Conservation (phyloP, 1,284 basidiomycete species). For the Heterobasidion irregulare region DNA sequence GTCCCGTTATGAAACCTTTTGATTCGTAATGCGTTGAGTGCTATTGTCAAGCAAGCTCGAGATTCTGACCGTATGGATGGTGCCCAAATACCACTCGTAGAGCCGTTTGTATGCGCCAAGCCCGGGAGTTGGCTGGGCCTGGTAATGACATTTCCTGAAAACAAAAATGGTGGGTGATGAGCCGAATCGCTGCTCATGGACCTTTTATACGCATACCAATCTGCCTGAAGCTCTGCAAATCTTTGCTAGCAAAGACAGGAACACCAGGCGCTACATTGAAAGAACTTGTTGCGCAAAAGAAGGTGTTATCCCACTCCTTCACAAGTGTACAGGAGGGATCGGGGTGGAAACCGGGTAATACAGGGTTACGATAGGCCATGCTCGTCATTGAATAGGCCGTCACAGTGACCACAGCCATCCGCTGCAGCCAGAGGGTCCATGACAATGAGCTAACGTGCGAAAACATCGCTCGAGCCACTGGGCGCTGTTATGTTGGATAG, state of each 20-base stretch:
- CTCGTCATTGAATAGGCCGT: neutral
- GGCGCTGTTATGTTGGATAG: neutral
- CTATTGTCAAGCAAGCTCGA: neutral
- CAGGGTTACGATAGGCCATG: conserved; percentile 4
- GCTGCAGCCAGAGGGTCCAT: no score
- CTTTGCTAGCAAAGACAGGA: conserved; percentile 15
- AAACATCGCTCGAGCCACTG: neutral
- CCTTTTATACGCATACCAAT: conserved; percentile 11
- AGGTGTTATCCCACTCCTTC: conserved; percentile 3
- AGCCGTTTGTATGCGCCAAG: conserved; percentile 12
- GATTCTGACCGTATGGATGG: conserved; percentile 7
- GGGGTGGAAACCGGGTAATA: conserved; percentile 10
- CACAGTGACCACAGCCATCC: neutral
- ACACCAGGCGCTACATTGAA: conserved; percentile 18
- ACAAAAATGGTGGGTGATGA: neutral
- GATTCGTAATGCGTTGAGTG: neutral
- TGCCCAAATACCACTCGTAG: conserved; percentile 19
- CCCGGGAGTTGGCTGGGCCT: conserved; percentile 14
- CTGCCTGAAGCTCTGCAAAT: conserved; percentile 16
- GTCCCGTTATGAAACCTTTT: conserved; percentile 9
- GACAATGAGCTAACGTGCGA: no score
- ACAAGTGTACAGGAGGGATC: conserved; percentile 11
- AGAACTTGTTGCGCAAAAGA: conserved; percentile 12
- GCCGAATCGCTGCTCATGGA: neutral
- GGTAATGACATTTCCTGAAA: conserved; percentile 14